Percentiles rank a stretch among this genome's conserved stretches.
These are phyloP conservation scores for Phytophthora citricola DNA, from an alignment of 352 stramenopile species.

Conservation along the genomic window DNA sequence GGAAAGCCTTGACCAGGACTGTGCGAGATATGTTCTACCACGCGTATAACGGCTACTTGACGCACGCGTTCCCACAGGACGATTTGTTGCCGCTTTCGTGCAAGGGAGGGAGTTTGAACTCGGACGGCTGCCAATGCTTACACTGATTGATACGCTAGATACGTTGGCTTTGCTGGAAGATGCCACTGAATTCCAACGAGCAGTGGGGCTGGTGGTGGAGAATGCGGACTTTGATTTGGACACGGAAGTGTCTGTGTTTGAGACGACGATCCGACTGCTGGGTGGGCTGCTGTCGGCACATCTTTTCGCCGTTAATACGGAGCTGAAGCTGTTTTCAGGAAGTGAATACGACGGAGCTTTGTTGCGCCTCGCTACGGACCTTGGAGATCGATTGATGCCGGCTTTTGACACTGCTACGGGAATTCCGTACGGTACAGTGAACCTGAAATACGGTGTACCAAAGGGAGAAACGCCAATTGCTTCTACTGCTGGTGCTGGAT, in stretches of 20 bases:
- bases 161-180: conserved; percentile 90
- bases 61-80: conserved; percentile 84
- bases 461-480: conserved; percentile 94
- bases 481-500: conserved; percentile 96
- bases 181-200: conserved; percentile 72
- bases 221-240: conserved; percentile 84
- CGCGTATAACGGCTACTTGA: conserved; percentile 87
- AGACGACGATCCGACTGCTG: conserved; percentile 93
- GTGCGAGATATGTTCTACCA: conserved; percentile 93
- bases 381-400: conserved; percentile 95
- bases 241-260: conserved; percentile 93
- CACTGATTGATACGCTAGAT: conserved; percentile 92
- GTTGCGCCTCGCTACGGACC: conserved; percentile 93
- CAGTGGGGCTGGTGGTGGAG: conserved; percentile 66
- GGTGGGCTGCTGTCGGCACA: conserved; percentile 93
- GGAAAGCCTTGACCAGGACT: conserved; percentile 54
- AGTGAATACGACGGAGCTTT: conserved; percentile 94
- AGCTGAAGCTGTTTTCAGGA: conserved; percentile 56
- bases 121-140: conserved; percentile 85
- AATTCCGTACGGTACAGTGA: conserved; percentile 98
- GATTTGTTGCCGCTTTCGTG: conserved; percentile 80
- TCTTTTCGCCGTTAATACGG: conserved; percentile 71
- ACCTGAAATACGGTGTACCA: conserved; percentile 92
- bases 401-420: conserved; percentile 96
- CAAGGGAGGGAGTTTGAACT: conserved; percentile 75